Evolutionary conservation across 495 filamentous ascomycete species (phyloP).

Genomic region (Hypoxylon trugodes): DNA sequence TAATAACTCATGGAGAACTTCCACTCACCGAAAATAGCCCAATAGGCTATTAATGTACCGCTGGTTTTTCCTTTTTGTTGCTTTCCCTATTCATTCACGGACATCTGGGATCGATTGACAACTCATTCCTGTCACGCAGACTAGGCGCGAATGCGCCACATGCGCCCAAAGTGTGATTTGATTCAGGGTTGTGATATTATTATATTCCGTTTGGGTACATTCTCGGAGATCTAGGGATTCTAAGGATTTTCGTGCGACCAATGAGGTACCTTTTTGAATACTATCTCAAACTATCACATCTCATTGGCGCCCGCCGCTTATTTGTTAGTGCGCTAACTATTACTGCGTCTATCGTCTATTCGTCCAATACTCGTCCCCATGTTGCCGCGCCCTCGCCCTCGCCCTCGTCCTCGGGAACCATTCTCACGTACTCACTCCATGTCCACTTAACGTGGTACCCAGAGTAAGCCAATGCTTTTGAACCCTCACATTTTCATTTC

Average conservation of each 20-base stretch:
- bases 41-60: constrained; percentile 1
- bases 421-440: constrained; percentile 27
- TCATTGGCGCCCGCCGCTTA: constrained; percentile 12
- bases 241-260: no score
- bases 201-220: neutral
- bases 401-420: no score
- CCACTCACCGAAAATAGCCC: constrained; percentile 18
- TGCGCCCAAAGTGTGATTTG: neutral
- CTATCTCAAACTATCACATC: neutral
- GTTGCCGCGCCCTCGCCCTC: constrained; percentile 4
- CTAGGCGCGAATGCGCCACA: neutral
- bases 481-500: neutral
- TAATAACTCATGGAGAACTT: no score
- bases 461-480: neutral
- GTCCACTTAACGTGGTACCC: constrained; percentile 3
- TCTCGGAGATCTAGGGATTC: no score
- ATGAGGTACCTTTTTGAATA: neutral
- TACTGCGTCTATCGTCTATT: neutral
- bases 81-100: neutral
- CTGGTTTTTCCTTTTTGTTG: neutral
- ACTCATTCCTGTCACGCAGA: no score
- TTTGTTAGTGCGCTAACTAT: neutral
- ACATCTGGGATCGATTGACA: constrained; percentile 13
- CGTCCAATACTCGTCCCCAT: neutral
- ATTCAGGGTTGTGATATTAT: no score